Percentiles rank a stretch among this genome's conserved stretches.
phyloP scores from a whole-genome alignment of 352 stramenopile species.

The Phytophthora litchii region DNA sequence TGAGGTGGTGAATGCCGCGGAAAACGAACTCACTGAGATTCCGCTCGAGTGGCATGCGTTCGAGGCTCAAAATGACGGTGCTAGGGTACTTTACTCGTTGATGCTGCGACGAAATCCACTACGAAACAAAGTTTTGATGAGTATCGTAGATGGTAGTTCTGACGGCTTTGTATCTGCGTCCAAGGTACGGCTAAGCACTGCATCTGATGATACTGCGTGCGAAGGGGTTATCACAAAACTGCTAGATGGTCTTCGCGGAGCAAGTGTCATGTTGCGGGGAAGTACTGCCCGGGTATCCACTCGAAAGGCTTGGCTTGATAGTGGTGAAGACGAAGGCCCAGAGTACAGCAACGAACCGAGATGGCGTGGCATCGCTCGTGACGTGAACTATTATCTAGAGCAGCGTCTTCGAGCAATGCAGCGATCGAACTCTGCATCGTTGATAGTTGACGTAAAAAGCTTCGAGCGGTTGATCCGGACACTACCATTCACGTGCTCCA shows the following conservation, averaged over 20 bases:
- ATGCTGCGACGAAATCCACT: conserved; percentile 55
- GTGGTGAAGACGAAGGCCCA: conserved; percentile 24
- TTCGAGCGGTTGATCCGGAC: conserved; percentile 49
- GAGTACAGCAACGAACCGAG: conserved; percentile 11
- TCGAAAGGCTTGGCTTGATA: conserved; percentile 30
- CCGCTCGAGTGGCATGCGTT: conserved; percentile 62
- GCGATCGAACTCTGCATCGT: not conserved
- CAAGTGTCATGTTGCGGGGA: conserved; percentile 17
- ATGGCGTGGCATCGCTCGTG: conserved; percentile 56
- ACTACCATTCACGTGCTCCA: conserved; percentile 47
- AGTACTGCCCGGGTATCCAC: not conserved
- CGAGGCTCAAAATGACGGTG: conserved; percentile 26
- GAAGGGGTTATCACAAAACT: conserved; percentile 60
- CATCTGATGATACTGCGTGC: conserved; percentile 37
- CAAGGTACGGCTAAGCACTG: conserved; percentile 2
- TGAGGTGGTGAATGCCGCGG: conserved; percentile 44
- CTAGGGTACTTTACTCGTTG: conserved; percentile 46
- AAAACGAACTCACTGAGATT: conserved; percentile 53
- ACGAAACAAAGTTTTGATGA: conserved; percentile 30
- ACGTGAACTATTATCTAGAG: conserved; percentile 55
- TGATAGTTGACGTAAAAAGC: conserved; percentile 38
- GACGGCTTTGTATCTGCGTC: conserved; percentile 10
- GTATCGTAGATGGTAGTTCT: conserved; percentile 36
- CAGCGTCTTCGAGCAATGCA: conserved; percentile 36
- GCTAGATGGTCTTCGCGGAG: conserved; percentile 49